Evolutionary conservation across 75 land plant genomes (phyloP).

Genomic region (Sequoia sempervirens): DNA sequence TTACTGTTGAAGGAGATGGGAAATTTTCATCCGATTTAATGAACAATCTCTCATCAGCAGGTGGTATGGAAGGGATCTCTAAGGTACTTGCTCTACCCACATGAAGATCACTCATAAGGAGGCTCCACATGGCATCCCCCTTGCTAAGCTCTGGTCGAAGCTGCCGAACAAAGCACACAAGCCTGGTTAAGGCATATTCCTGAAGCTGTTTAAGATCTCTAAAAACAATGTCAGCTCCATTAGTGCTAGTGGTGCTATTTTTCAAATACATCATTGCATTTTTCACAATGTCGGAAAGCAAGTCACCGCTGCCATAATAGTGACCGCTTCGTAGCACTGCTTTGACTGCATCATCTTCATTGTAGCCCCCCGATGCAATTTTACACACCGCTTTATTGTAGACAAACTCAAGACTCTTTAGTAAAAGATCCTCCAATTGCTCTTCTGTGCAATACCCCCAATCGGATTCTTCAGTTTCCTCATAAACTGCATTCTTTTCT

Average conservation of each 20-base stretch:
- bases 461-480: conserved; percentile 19
- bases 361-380: conserved; percentile 43
- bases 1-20: not conserved
- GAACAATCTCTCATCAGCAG: not conserved
- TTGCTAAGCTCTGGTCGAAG: conserved; percentile 19
- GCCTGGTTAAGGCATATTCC: conserved; percentile 14
- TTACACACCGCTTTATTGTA: conserved; percentile 54
- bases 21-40: not conserved
- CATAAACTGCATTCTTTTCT: not conserved
- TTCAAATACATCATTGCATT: conserved; percentile 15
- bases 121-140: conserved; percentile 34
- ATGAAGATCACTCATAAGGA: conserved; percentile 30
- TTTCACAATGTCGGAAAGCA: conserved; percentile 16
- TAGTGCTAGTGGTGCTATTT: not conserved
- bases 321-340: conserved; percentile 60
- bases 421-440: conserved; percentile 26
- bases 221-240: not conserved
- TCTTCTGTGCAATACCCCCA: conserved; percentile 25
- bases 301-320: conserved; percentile 55
- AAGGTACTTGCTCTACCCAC: conserved; percentile 11
- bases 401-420: conserved; percentile 46
- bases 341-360: conserved; percentile 38
- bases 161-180: conserved; percentile 17
- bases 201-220: conserved; percentile 25
- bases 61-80: not conserved